phyloP scores from a whole-genome alignment of 305 asterid genomes.

The Solanum hybrid region DNA sequence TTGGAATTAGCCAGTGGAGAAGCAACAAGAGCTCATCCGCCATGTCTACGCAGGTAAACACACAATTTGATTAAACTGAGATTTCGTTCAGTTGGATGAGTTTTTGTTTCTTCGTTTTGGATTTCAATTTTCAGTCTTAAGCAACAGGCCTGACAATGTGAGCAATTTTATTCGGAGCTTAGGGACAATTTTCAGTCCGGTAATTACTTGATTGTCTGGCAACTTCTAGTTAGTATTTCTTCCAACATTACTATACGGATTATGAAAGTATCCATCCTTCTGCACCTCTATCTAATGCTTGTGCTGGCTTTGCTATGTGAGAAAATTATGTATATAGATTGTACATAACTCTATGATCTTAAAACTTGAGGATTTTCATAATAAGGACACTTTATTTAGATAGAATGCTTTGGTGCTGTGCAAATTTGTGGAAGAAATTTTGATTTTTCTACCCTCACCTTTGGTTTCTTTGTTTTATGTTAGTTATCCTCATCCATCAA shows the following conservation, averaged over 20 bases:
- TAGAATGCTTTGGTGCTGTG: not conserved
- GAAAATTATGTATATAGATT: not conserved
- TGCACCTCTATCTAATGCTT: not conserved
- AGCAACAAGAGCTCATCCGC: constrained; percentile 23
- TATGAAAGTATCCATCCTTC: not conserved
- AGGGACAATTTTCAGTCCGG: constrained; percentile 20
- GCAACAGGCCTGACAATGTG: constrained; percentile 23
- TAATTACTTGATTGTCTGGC: constrained; percentile 3
- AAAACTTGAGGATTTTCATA: not conserved
- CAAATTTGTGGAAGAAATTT: not conserved
- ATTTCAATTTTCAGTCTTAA: constrained; percentile 10
- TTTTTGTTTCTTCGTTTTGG: not conserved
- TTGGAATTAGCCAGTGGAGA: constrained; percentile 18
- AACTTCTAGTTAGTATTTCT: not conserved
- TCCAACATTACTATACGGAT: not conserved
- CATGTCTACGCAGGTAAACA: constrained; percentile 19
- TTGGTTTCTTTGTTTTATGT: not conserved
- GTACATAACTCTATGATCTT: not conserved
- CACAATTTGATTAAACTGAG: not conserved
- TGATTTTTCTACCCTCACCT: not conserved
- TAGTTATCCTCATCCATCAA: not conserved
- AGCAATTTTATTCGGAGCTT: constrained; percentile 19
- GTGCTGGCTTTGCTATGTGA: not conserved
- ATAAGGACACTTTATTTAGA: not conserved
- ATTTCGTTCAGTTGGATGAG: not conserved